These are phyloP conservation scores for Saururus chinensis DNA, from an alignment of 164 flowering plant species.

Conservation along the genomic window DNA sequence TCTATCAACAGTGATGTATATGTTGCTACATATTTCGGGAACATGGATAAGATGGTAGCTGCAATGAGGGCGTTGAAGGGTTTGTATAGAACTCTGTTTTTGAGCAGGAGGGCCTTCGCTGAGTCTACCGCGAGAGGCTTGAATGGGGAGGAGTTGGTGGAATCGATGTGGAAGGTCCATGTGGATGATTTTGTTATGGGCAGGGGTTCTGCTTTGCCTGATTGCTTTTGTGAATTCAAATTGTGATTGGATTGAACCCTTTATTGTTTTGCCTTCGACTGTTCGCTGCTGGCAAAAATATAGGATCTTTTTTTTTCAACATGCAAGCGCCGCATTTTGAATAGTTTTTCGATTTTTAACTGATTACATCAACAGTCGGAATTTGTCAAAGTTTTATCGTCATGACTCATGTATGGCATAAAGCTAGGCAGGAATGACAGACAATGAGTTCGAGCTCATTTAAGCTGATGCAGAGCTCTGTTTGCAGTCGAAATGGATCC, in stretches of 20 bases:
- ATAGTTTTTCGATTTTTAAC: too few species aligned
- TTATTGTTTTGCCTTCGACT: too few species aligned
- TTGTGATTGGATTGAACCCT: conserved; percentile 21
- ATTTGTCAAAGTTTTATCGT: too few species aligned
- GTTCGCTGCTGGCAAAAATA: too few species aligned
- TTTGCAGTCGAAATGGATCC: too few species aligned
- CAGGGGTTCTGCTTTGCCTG: conserved; percentile 83
- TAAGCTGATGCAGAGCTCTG: too few species aligned
- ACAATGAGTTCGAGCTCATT: too few species aligned
- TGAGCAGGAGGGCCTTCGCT: conserved; percentile 74
- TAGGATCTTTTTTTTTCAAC: too few species aligned
- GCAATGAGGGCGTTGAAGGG: conserved; percentile 84
- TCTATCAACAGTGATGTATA: conserved; percentile 89
- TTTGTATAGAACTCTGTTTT: conserved; percentile 55
- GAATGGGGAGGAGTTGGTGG: conserved; percentile 38
- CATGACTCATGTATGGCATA: too few species aligned
- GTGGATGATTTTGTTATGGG: conserved; percentile 66
- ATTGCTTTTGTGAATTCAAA: conserved; percentile 84
- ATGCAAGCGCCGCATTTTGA: too few species aligned
- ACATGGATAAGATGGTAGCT: conserved; percentile 99
- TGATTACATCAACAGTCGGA: too few species aligned
- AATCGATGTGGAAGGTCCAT: conserved; percentile 67
- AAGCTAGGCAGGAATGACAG: too few species aligned
- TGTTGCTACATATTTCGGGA: conserved; percentile 90
- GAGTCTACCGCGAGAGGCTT: conserved; percentile 40